Conservation (phyloP, 371 early-diverging fungal genomes). For the Syncephalis plumigaleata region DNA sequence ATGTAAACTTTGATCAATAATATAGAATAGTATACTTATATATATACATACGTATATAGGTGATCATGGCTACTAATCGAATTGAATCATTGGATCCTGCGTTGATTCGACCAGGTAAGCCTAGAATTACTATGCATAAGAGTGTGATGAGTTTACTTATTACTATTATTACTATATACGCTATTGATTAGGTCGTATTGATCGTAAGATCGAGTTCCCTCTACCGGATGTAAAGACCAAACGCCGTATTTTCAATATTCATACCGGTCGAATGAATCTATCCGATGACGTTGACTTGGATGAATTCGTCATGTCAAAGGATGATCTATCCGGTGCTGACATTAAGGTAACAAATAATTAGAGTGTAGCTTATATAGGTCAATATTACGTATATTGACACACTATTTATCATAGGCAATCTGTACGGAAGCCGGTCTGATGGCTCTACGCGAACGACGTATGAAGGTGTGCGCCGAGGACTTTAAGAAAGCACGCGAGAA, state of each 20-base stretch:
- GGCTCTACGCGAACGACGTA: slow-evolving; percentile 97
- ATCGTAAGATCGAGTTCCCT: slow-evolving; percentile 99
- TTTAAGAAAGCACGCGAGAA: slow-evolving; percentile 98
- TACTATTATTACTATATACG: neutral
- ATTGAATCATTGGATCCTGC: slow-evolving; percentile 99
- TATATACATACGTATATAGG: slow-evolving; percentile 13
- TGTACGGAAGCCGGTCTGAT: slow-evolving; percentile 99
- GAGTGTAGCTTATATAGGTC: neutral
- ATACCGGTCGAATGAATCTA: slow-evolving; percentile 97
- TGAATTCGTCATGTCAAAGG: slow-evolving; percentile 97
- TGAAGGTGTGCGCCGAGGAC: slow-evolving; percentile 97
- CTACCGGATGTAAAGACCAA: slow-evolving; percentile 98
- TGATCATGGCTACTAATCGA: slow-evolving; percentile 99
- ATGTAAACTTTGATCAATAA: neutral
- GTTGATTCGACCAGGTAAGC: slow-evolving; percentile 89
- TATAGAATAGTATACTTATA: too few species aligned
- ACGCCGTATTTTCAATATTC: slow-evolving; percentile 97
- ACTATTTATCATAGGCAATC: slow-evolving; percentile 56
- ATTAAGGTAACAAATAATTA: slow-evolving; percentile 61
- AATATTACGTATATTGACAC: neutral
- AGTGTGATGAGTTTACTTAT: too few species aligned
- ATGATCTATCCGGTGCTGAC: slow-evolving; percentile 99
- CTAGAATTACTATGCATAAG: neutral
- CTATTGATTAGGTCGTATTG: slow-evolving; percentile 66
- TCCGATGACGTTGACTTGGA: slow-evolving; percentile 96